Evolutionary conservation across 495 filamentous ascomycete genomes (phyloP).

Genomic region (Diplogelasinospora grovesii): DNA sequence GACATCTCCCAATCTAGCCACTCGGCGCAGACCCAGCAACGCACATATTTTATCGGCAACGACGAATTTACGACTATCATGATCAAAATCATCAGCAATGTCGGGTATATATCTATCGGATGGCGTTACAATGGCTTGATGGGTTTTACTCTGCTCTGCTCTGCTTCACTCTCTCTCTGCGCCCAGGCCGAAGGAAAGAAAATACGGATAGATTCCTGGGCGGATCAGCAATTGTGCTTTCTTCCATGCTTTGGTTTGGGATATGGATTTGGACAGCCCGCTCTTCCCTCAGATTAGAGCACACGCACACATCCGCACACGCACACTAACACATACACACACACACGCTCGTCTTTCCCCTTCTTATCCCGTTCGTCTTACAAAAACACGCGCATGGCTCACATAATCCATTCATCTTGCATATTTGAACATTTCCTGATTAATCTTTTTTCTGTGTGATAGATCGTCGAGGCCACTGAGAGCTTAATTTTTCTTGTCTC

Average conservation of each 20-base stretch:
- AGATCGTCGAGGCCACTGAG: constrained; percentile 27
- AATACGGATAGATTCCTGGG: too few relatives aligned
- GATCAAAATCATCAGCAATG: too few relatives aligned
- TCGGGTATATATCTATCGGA: too few relatives aligned
- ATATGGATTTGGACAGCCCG: not conserved
- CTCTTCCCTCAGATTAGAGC: not conserved
- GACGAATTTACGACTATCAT: not conserved
- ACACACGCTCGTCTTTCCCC: not conserved
- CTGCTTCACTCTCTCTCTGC: not conserved
- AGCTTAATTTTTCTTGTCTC: not conserved
- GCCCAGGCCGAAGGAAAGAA: too few relatives aligned
- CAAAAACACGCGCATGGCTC: constrained; percentile 5
- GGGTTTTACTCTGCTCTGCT: constrained; percentile 1
- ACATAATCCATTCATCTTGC: constrained; percentile 14
- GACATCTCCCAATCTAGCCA: too few relatives aligned
- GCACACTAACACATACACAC: not conserved
- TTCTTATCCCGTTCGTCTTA: constrained; percentile 1
- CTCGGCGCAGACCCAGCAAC: not conserved
- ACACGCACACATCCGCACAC: not conserved
- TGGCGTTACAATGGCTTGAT: not conserved
- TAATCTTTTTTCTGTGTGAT: constrained; percentile 21
- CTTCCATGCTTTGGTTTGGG: constrained; percentile 3
- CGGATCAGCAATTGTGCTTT: too few relatives aligned
- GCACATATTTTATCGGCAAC: not conserved
- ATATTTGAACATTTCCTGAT: constrained; percentile 22